Evolutionary conservation across 2,329 filamentous ascomycete genomes (phyloP).

Genomic region (Phaeophleospora eucalypticola): DNA sequence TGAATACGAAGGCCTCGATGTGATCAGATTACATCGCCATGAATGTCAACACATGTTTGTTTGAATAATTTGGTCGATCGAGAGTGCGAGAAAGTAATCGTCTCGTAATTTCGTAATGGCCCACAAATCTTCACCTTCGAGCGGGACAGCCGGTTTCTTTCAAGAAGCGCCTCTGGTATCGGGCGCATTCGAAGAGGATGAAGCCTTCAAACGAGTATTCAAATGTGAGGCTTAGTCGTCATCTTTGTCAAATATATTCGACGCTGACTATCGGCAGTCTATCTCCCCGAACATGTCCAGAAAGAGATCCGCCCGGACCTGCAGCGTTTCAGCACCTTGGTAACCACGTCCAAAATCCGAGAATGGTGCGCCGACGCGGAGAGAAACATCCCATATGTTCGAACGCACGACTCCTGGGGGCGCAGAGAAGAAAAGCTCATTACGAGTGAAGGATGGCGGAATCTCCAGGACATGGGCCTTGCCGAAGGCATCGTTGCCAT

Average conservation of each 20-base stretch:
- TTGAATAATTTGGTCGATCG: no score
- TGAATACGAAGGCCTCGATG: no score
- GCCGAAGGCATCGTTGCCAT: conserved; percentile 57
- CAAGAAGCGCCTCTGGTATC: conserved; percentile 9
- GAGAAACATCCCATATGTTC: conserved; percentile 58
- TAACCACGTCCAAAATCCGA: conserved; percentile 53
- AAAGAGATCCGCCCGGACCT: conserved; percentile 9
- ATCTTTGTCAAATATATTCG: background rate
- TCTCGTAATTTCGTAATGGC: no score
- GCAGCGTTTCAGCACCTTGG: conserved; percentile 47
- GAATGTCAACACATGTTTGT: no score
- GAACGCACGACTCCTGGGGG: conserved; percentile 59
- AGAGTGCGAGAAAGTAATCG: no score
- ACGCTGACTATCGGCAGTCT: conserved; percentile 23
- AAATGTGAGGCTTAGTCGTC: background rate
- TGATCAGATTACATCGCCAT: no score
- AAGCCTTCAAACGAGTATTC: conserved; percentile 9
- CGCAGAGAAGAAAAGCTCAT: conserved; percentile 56
- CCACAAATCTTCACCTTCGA: conserved; percentile 2
- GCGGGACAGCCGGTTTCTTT: conserved; percentile 18
- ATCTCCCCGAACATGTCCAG: conserved; percentile 39
- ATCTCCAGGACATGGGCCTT: conserved; percentile 57
- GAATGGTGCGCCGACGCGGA: conserved; percentile 61
- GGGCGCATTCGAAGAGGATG: conserved; percentile 13
- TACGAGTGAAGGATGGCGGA: conserved; percentile 64